phyloP scores from a whole-genome alignment of 441 rosid species.

The Mallotus japonicus region DNA sequence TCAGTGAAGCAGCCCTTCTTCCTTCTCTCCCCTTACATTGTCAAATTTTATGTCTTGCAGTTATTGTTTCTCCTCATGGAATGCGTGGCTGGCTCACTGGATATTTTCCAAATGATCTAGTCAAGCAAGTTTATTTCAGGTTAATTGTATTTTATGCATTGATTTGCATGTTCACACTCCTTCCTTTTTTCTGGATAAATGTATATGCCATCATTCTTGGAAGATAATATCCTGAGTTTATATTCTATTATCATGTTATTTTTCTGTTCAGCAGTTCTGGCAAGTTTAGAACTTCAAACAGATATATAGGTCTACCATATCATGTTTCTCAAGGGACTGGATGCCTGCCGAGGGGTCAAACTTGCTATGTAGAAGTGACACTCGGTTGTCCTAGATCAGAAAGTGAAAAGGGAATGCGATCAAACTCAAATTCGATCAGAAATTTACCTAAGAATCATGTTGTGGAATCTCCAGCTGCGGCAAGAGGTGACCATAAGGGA shows the following conservation, averaged over 20 bases:
- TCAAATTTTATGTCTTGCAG: slow-evolving; percentile 45
- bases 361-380: slow-evolving; percentile 80
- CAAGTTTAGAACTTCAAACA: slow-evolving; percentile 56
- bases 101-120: slow-evolving; percentile 89
- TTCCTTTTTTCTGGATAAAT: neutral
- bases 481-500: slow-evolving; percentile 64
- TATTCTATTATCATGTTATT: slow-evolving; percentile 23
- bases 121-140: slow-evolving; percentile 94
- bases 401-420: slow-evolving; percentile 47
- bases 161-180: neutral
- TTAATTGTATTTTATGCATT: slow-evolving; percentile 28
- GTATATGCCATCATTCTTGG: neutral
- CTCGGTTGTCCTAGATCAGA: slow-evolving; percentile 68
- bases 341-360: slow-evolving; percentile 63
- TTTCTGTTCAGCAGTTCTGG: slow-evolving; percentile 54
- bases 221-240: slow-evolving; percentile 19
- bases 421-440: slow-evolving; percentile 40
- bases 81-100: slow-evolving; percentile 95
- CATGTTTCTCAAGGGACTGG: slow-evolving; percentile 66
- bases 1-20: slow-evolving; percentile 15
- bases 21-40: slow-evolving; percentile 26
- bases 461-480: slow-evolving; percentile 58
- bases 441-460: slow-evolving; percentile 58
- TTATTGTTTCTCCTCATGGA: slow-evolving; percentile 97
- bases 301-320: slow-evolving; percentile 64